Conservation (phyloP, 2,329 filamentous ascomycete species). For the Corynespora cassiicola region DNA sequence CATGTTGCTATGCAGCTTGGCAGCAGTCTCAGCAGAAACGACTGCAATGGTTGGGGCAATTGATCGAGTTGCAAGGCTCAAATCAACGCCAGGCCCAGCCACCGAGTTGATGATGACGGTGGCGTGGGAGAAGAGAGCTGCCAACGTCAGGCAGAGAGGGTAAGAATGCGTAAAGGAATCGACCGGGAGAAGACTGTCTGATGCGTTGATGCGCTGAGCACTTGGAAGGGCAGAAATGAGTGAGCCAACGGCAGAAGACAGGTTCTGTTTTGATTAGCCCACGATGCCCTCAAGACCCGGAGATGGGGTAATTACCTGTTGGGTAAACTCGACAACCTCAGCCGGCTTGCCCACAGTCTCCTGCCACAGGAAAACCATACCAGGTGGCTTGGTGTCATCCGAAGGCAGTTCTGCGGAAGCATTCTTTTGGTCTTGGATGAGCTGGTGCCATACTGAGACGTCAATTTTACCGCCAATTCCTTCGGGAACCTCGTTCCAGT, state of each 20-base stretch:
- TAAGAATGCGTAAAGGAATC: slow-evolving; percentile 82
- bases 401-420: slow-evolving; percentile 70
- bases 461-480: slow-evolving; percentile 76
- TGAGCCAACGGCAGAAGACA: slow-evolving; percentile 85
- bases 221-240: slow-evolving; percentile 79
- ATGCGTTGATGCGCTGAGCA: slow-evolving; percentile 72
- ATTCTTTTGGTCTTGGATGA: slow-evolving; percentile 69
- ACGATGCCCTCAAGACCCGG: fast-evolving
- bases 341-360: slow-evolving; percentile 53
- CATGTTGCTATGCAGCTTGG: slow-evolving; percentile 70
- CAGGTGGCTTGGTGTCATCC: slow-evolving; percentile 59
- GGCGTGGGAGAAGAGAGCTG: slow-evolving; percentile 82
- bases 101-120: slow-evolving; percentile 90
- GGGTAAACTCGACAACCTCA: slow-evolving; percentile 82
- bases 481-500: slow-evolving; percentile 89
- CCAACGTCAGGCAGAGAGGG: slow-evolving; percentile 78
- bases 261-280: slow-evolving; percentile 60
- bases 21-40: slow-evolving; percentile 75
- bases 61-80: slow-evolving; percentile 74
- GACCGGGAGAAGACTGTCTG: slow-evolving; percentile 84
- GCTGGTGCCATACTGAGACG: slow-evolving; percentile 91
- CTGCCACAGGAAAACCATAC: slow-evolving; percentile 71
- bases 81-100: slow-evolving; percentile 73
- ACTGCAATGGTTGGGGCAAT: slow-evolving; percentile 84
- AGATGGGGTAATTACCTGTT: slow-evolving; percentile 58